Base-by-base conservation (phyloP, 805 yeast genomes). In the Candida tammaniensis region DNA sequence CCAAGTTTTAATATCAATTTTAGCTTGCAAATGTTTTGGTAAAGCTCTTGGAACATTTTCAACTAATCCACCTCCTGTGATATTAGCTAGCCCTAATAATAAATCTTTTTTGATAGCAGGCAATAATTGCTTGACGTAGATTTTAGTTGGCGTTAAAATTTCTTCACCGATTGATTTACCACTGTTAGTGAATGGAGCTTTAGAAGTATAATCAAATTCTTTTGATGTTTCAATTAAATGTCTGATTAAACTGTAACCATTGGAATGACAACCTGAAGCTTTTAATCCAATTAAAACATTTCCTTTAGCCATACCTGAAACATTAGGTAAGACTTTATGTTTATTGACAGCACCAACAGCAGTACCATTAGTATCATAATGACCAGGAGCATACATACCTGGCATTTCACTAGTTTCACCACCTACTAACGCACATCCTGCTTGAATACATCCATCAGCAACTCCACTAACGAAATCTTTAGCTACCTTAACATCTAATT, bases 371-470 rank as follows among this genome's bases (percentile, higher is more conserved):
- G 96, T 89, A 62, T 93, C 99, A 57, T 93, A 93, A 64, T 93
- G 98, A 21, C 94, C 95, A 37, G 80, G 87, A 40, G 82, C 85
- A 54, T 93, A 93, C 85, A 93, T 86, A 46, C 98, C 98, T 17
- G 99, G 99, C 99, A 93, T 93, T 71, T 93, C 99, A 35, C 95
- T 84, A 24, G 99, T 93, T 65, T 93, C 99, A 47, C 99, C 99
- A 37, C 99, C 99, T 35, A 93, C 96, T 39, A 93, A 72, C 5
- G 99, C 98, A 74, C 98, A 91, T 8, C 96, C 96, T 21, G 98
- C 85, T 46, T 79, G 77, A 46, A 82, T 80, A 70, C 99, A 93
- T 38, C 98, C 99, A 44, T 85, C 85, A 31, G 96, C 97, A 44
- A 93, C 98, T 63, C 98, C 98, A 42, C 76, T 70, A 24, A 93